Evolutionary conservation across 805 yeast species (phyloP), one percentile per base, ranked within the genome.

Genomic region (Blastobotrys americana): DNA sequence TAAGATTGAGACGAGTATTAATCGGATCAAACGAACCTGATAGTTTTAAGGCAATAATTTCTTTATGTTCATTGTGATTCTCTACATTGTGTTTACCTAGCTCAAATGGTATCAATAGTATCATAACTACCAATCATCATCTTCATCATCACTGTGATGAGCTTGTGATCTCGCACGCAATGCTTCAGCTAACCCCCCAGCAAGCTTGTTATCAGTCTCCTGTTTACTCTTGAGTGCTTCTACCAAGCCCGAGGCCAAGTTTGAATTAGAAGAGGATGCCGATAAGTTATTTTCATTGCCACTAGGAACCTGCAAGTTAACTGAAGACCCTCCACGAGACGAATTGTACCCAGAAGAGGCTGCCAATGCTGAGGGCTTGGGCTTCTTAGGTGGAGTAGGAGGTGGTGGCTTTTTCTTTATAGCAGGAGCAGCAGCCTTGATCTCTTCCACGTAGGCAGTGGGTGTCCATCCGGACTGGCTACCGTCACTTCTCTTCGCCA

Each of bases 401-500:
- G 58, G 56, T 19, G 55, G 54, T 35, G 61, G 59, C 37, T 59
- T 53, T 37, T 48, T 55, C 28, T 62, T 54, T 8, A 35, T 21
- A 21, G 55, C 48, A 4, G 55, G 44, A 3, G 55, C 37, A 10
- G 52, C 44, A 13, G 37, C 48, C 41, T 46, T 47, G 36, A 58
- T 48, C 34, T 61, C 63, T 48, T 69, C 78, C 57, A 90, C 78
- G 60, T 89, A 93, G n/a, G 89, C 84, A 18, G 93, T 82, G 10
- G 99, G 99, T 9, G 93, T 90, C 98, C 98, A 93, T 3, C 99
- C 99, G 61, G 88, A 93, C 45, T 70, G 75, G 1, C 81, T 59
- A 34, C 84, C 93, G 57, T 83, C 89, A 49, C 82, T 61, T 27
- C 78, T 71, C 60, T 83, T 84, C 6, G 88, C 97, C 46, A 93